phyloP scores from a whole-genome alignment of 73 alveolate genomes.

The Diophrys sp. region DNA sequence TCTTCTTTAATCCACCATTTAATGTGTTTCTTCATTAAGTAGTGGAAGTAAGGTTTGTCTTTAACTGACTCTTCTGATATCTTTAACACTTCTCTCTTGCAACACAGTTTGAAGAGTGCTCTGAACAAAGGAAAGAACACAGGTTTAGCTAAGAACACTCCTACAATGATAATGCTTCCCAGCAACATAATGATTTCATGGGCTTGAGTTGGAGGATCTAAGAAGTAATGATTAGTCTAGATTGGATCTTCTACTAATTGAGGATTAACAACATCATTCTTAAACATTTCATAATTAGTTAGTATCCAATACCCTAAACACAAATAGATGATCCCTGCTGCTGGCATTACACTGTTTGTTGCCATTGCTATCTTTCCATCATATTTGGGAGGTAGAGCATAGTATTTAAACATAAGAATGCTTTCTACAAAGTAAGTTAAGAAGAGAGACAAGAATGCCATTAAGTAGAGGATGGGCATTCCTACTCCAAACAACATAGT shows the following conservation, averaged over 20 bases:
- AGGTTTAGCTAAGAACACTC: not conserved
- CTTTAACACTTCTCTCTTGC: too few relatives aligned
- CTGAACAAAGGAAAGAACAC: not conserved
- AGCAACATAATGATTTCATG: not conserved
- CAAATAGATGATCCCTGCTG: not conserved
- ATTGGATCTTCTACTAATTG: too few relatives aligned
- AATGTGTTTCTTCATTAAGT: not conserved
- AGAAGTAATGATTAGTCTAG: too few relatives aligned
- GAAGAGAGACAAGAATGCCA: conserved; percentile 40
- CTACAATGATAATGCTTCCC: not conserved
- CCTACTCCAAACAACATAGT: conserved; percentile 59
- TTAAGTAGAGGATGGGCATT: conserved; percentile 53
- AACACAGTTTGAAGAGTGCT: too few relatives aligned
- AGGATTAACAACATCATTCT: not conserved
- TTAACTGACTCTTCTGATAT: too few relatives aligned
- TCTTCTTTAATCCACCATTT: conserved; percentile 1
- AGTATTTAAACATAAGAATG: conserved; percentile 3
- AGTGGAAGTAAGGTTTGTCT: not conserved
- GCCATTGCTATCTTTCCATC: conserved; percentile 2
- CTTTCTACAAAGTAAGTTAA: conserved; percentile 11
- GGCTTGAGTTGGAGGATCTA: too few relatives aligned
- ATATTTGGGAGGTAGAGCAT: conserved; percentile 24
- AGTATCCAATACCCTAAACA: not conserved
- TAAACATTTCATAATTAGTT: not conserved
- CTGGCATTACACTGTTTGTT: not conserved